phyloP scores from a whole-genome alignment of 768 basidiomycete species.

The Suillus paluster region DNA sequence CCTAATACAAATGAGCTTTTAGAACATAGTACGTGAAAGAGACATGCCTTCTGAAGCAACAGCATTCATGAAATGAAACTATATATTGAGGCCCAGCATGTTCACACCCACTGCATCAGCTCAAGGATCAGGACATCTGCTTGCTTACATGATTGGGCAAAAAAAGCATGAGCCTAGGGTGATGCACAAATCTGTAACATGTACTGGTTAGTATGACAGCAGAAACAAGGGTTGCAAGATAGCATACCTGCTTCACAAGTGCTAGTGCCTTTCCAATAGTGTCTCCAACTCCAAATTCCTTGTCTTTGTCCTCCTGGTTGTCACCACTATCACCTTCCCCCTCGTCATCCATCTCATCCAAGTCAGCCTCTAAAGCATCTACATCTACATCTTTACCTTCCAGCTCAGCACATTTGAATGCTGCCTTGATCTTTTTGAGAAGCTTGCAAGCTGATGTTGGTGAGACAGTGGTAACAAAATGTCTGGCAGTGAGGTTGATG shows the following conservation, averaged over 20 bases:
- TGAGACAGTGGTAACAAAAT: constrained; percentile 30
- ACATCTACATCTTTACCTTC: background rate
- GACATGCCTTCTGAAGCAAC: background rate
- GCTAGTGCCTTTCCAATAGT: constrained; percentile 7
- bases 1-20: background rate
- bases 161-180: too few species aligned
- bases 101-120: too few species aligned
- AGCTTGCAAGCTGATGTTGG: constrained; percentile 15
- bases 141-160: too few species aligned
- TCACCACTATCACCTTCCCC: background rate
- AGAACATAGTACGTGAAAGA: too few species aligned
- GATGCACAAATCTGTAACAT: too few species aligned
- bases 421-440: background rate
- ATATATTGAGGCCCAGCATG: too few species aligned
- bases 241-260: background rate
- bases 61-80: constrained; percentile 6
- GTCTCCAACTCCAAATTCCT: constrained; percentile 12
- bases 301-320: constrained; percentile 1
- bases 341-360: too few species aligned
- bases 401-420: background rate
- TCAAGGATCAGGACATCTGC: too few species aligned
- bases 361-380: background rate
- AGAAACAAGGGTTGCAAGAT: background rate
- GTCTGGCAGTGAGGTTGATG: constrained; percentile 30
- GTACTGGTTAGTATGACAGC: too few species aligned